Base-by-base conservation (phyloP, 2,329 filamentous ascomycete species). In the Ophiocordyceps unilateralis region DNA sequence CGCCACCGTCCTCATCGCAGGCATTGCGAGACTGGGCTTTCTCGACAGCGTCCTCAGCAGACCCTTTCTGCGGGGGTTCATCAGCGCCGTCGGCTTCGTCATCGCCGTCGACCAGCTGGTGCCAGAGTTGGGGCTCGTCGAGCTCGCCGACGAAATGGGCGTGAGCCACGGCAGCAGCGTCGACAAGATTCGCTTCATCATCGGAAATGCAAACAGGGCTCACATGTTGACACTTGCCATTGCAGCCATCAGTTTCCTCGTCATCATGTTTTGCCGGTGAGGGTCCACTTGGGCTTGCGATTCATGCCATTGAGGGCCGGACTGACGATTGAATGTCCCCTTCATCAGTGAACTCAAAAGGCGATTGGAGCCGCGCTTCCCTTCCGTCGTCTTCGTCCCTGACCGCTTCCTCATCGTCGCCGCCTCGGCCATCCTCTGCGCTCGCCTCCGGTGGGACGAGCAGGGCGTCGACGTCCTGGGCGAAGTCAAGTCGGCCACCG, bases 91-190 rank as follows among this genome's bases (percentile, higher is more conserved):
- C 57, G 91, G 91, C 41, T 84, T 95, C 44, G 88, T 96, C 49
- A 96, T 98, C 56, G 78, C 93, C 34, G 85, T 96, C 30, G 91
- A 96, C 58, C 91, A 98, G 62, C 66, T 94, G 39, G 83, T 95
- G 43, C 88, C 89, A 0, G 87, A 96, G 60, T 72, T 93, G 53
- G 91, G 91, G 1, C 69, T 98, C 20, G 71, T 69, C 32, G 64
- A 70, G 1, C 61, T 77, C 17, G 84, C 87, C 0, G 76, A 75
- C 42, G 63, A 80, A 15, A 56, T 60, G 2, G 70, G 74, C n/a
- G 74, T 87, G 2, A 74, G 75, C 38, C 89, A 96, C 55, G 86
- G 84, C 15, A 95, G 84, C 58, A 88, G 81, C 42, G 70, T 91
- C 40, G 80, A 89, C 47, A 96, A 96, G 63, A 67, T 95, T 23